Conservation (phyloP, 306 rosid genomes). For the Castanopsis chinensis region DNA sequence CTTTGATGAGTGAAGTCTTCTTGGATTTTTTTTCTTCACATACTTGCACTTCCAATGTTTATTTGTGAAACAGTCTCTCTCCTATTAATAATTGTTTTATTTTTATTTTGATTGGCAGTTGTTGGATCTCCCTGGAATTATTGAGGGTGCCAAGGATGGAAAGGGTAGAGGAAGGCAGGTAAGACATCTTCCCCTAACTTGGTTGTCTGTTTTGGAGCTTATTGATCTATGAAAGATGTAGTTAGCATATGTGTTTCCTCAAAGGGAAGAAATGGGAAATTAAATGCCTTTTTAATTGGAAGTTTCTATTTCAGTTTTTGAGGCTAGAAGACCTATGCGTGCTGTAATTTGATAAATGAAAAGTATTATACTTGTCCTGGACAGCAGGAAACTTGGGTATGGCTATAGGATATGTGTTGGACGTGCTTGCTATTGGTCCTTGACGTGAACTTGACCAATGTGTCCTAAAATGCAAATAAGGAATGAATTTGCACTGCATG, state of each 20-base stretch:
- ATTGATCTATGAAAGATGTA: background rate
- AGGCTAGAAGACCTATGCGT: background rate
- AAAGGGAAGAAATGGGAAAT: background rate
- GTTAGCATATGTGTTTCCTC: background rate
- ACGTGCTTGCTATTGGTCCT: background rate
- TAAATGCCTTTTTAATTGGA: background rate
- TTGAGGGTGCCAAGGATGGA: slow-evolving; percentile 98
- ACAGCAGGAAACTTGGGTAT: background rate
- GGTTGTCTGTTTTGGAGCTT: background rate
- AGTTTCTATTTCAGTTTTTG: background rate
- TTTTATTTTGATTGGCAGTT: slow-evolving; percentile 57
- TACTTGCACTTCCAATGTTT: background rate
- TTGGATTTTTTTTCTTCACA: background rate
- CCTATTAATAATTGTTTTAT: background rate
- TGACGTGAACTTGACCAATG: background rate
- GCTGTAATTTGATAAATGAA: background rate
- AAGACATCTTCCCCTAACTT: slow-evolving; percentile 17
- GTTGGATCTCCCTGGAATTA: slow-evolving; percentile 97
- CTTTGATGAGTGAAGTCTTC: background rate
- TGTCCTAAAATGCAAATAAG: background rate
- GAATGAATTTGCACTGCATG: background rate
- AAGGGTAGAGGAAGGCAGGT: slow-evolving; percentile 99
- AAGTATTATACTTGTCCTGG: background rate
- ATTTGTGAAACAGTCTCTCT: background rate
- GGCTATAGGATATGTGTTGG: background rate